A percentile compares a stretch with the other conserved stretches of the same genome.
These are phyloP conservation scores for Geranium brycei DNA, from an alignment of 345 rosid species.

Conservation along the genomic window DNA sequence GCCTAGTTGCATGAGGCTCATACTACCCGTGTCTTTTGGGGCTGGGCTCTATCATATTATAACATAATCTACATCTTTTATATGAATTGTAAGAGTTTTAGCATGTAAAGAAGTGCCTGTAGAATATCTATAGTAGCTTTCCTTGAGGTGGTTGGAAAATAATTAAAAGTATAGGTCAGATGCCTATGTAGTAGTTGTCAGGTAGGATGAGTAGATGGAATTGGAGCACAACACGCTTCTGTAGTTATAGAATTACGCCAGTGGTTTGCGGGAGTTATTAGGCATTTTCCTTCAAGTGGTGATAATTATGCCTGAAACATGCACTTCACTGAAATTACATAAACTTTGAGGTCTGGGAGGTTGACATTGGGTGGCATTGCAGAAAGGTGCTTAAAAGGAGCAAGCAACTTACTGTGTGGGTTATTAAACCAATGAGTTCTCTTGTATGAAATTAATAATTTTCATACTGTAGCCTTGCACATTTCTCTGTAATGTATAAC, in stretches of 20 bases:
- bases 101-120: not conserved
- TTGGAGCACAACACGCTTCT: not conserved
- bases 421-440: not conserved
- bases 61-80: too few relatives aligned
- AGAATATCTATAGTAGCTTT: not conserved
- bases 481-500: too few relatives aligned
- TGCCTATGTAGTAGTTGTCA: not conserved
- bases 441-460: not conserved
- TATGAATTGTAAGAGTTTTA: not conserved
- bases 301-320: not conserved
- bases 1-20: not conserved
- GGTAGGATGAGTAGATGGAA: not conserved
- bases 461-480: not conserved
- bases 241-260: not conserved
- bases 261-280: not conserved
- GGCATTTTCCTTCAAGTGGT: not conserved
- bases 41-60: not conserved
- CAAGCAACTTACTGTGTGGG: not conserved
- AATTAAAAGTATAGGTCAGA: not conserved
- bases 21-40: not conserved
- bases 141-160: not conserved
- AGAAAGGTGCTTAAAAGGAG: not conserved
- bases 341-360: not conserved
- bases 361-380: not conserved
- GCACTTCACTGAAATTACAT: not conserved